A percentile compares a stretch with the other conserved stretches of the same genome.
These are phyloP conservation scores for Guillardia theta DNA, from an alignment of 78 protist genomes.

Conservation along the genomic window DNA sequence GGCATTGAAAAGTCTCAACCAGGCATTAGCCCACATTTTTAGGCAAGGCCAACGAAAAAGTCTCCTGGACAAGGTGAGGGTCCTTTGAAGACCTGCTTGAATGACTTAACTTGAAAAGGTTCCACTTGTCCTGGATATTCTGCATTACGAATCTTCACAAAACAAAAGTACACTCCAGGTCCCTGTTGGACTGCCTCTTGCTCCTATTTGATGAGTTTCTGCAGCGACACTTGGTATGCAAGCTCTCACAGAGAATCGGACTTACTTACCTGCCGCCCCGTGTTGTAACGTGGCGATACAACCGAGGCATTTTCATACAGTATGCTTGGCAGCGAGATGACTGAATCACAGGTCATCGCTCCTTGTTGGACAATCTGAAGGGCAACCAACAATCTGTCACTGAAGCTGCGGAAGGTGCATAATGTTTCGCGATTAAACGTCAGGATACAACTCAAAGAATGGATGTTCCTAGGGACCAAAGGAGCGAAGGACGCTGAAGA, in stretches of 20 bases:
- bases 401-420: too few relatives aligned
- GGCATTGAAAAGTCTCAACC: background rate
- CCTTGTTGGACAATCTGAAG: slow-evolving; percentile 9
- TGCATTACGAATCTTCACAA: background rate
- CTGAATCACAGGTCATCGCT: too few relatives aligned
- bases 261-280: slow-evolving; percentile 72
- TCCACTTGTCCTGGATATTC: background rate
- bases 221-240: slow-evolving; percentile 57
- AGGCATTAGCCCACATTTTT: background rate
- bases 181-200: background rate
- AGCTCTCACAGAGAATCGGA: slow-evolving; percentile 85
- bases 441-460: background rate
- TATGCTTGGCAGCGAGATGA: too few relatives aligned
- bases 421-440: too few relatives aligned
- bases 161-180: background rate
- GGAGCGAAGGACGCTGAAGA: background rate
- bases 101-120: background rate
- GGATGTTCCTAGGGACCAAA: background rate
- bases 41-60: background rate
- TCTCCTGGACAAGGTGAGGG: background rate
- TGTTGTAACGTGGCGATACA: slow-evolving; percentile 85
- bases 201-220: background rate
- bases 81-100: background rate
- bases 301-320: too few relatives aligned
- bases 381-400: too few relatives aligned